Conservation (phyloP, 2,329 filamentous ascomycete genomes). For the Clarireedia hainanense region DNA sequence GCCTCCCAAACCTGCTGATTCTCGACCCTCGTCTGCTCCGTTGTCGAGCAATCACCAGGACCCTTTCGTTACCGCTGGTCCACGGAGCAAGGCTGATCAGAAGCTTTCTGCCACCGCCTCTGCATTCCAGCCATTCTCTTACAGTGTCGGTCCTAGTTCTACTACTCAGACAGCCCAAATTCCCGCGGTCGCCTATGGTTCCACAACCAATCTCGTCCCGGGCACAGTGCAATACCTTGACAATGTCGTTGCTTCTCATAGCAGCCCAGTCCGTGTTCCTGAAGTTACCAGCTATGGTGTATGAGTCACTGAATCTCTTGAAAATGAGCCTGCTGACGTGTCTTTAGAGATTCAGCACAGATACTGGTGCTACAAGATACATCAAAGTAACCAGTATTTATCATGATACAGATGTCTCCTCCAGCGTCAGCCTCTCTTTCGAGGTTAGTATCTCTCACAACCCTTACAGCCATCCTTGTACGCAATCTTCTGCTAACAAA, state of each 20-base stretch:
- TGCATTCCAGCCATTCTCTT: conserved; percentile 46
- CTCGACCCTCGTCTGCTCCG: conserved; percentile 20
- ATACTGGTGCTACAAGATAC: conserved; percentile 21
- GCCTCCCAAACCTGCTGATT: conserved; percentile 17
- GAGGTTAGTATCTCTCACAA: conserved; percentile 13
- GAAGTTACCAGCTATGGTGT: conserved; percentile 8
- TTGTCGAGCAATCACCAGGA: conserved; percentile 27
- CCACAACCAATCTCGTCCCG: conserved; percentile 1
- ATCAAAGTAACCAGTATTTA: conserved; percentile 24
- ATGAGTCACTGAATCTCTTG: neutral
- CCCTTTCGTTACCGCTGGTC: conserved; percentile 41
- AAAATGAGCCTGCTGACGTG: neutral
- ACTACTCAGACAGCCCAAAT: neutral
- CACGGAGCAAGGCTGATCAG: conserved; percentile 31
- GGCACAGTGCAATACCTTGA: conserved; percentile 9
- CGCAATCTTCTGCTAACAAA: conserved; percentile 2
- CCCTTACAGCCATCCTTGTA: neutral
- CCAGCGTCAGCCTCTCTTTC: conserved; percentile 15
- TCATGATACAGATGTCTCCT: conserved; percentile 13
- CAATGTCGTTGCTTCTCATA: conserved; percentile 3
- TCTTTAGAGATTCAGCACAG: conserved; percentile 23
- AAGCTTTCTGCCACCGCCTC: conserved; percentile 58
- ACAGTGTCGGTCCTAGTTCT: conserved; percentile 6
- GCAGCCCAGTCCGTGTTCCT: conserved; percentile 1
- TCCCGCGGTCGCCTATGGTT: conserved; percentile 7